Evolutionary conservation across 2,329 filamentous ascomycete genomes (phyloP), one percentile per base, ranked within the genome.

Genomic region (Sporothrix brasiliensis): DNA sequence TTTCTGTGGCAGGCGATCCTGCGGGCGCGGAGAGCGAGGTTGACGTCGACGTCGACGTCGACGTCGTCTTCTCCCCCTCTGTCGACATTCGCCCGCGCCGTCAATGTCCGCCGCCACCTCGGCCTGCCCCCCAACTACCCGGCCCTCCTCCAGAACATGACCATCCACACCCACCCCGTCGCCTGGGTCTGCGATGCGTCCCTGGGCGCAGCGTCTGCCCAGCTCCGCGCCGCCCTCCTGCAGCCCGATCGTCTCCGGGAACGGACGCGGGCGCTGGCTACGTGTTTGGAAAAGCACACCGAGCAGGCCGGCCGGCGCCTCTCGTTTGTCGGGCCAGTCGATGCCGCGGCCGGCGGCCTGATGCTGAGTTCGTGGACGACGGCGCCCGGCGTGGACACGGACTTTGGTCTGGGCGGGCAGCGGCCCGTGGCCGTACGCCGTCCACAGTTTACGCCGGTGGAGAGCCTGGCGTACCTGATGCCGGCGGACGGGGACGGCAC

Each of bases 331-430:
- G 79, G 79, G 0, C 76, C 73, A 4, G 68, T 83, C 2, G 78
- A 83, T 41, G 73, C 78, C 0, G 75, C 80, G 0, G 76, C 75
- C 0, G 76, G 75, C 0, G 84, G 87, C 52, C 76, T 88, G 3
- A 82, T 84, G 79, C 72, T 88, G 6, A 87, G 83, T 70, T 88
- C 85, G 0, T 88, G 85, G 86, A 80, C 81, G 0, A 83, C 84
- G 67, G 75, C 84, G 2, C 76, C 83, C 6, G 83, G 86, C 58
- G 88, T 88, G 69, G 78, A 79, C 0, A 73, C 82, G 1, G 81
- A 63, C 5, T 63, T 63, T 27, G 58, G 58, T 1, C 4, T 80
- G 0, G 73, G 87, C 2, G 85, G 85, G n/a, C 83, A 85, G 21
- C 83, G 85, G 0, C 80, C 80, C 69, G 79, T 78, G 4, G 67